Evolutionary conservation across 169 alveolate species (phyloP), one percentile per base, ranked within the genome.

Genomic region (Cryptosporidium baileyi): DNA sequence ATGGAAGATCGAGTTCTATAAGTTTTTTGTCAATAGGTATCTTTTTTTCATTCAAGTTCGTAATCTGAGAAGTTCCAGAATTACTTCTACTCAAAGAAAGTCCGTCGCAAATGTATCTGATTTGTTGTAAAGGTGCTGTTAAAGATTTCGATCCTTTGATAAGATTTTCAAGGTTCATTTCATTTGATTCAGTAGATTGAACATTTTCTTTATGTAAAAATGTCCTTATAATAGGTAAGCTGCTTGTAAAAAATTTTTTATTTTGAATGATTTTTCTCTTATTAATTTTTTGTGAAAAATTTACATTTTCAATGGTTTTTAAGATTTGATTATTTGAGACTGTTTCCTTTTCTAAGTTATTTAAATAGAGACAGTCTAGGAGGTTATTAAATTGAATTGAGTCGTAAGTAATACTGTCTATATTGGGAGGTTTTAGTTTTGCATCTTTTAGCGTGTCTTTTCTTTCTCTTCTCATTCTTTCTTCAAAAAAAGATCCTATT

Each of bases 181-280:
- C 52, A 8, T 26, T 26, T 5, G 81, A 49, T 47, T 65, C 54
- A n/a, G 43, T 22, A 11, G 63, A 47, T 47, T 65, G 63, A 32
- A 11, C 22, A 8, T 65, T 65, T 28, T 44, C 81, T 32, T 11
- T 22, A 32, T 61, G 8, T 17, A 30, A 22, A 24, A 6, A 62
- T 22, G 30, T 19, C 30, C 19, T 47, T 47, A 47, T 8, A 30
- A 59, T 19, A 38, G 17, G 9, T 3, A 41, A 43, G 1, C 13
- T 61, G 4, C 54, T 43, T 17, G 80, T 43, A 47, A 47, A 11
- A 5, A 26, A 19, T 26, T 47, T 47, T 47, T 34, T 65, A n/a
- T 61, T 8, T 7, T 49, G 79, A 0, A 36, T 13, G 13, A 54
- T 61, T 61, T 36, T 61, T 61, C 57, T 38, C 9, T 60, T 38